Percentiles rank a stretch among this genome's conserved stretches.
Conservation (phyloP, 805 yeast species). For the Kodamaea hsintzibuensis region DNA sequence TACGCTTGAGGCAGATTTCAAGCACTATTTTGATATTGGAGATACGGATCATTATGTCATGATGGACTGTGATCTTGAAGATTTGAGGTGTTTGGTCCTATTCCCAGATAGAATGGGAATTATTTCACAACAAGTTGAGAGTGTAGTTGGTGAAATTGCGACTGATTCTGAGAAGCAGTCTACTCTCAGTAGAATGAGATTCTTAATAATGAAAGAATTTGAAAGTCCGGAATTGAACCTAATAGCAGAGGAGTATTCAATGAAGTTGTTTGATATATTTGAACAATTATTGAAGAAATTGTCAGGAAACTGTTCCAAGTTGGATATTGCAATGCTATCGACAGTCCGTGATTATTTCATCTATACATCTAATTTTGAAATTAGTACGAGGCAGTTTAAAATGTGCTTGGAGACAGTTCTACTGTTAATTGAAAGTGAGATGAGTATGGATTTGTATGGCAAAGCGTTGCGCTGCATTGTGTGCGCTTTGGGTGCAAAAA, state of each 20-base stretch:
- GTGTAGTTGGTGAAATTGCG: background rate
- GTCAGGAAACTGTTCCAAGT: background rate
- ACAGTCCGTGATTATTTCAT: background rate
- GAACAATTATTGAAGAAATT: background rate
- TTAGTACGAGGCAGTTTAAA: background rate
- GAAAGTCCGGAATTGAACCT: background rate
- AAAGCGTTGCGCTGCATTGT: slow-evolving; percentile 2
- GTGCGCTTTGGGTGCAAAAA: slow-evolving; percentile 8
- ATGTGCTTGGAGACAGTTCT: background rate
- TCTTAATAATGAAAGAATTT: slow-evolving; percentile 5
- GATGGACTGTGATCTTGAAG: background rate
- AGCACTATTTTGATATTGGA: background rate
- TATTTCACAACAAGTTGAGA: background rate
- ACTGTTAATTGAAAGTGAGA: background rate
- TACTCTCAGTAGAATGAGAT: slow-evolving; percentile 4
- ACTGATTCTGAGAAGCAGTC: background rate
- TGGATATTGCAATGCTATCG: background rate
- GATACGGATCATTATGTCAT: background rate
- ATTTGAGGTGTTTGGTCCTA: background rate
- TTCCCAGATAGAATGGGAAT: background rate
- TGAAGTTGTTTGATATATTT: background rate
- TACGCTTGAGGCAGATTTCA: background rate
- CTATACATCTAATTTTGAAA: background rate
- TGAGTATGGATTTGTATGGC: background rate
- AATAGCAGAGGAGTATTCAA: background rate